These are phyloP conservation scores for Mycena latifolia DNA, from an alignment of 768 basidiomycete species.

Conservation along the genomic window DNA sequence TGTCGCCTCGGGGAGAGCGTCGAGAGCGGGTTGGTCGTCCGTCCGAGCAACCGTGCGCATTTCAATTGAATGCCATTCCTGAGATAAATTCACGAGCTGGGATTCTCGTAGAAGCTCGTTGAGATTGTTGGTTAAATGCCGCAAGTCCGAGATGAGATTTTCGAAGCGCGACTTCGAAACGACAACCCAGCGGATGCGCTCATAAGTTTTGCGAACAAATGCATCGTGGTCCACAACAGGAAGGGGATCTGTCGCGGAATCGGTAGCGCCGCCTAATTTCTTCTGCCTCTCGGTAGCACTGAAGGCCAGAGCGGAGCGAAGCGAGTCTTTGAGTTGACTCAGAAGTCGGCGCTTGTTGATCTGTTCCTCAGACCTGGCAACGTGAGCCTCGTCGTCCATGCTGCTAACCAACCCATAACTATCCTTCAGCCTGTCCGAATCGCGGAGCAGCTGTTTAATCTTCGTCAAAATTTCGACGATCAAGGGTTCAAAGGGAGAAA, in stretches of 20 bases:
- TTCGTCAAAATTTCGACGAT: conserved; percentile 16
- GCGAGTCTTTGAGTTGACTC: not conserved
- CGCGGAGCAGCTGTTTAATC: not conserved
- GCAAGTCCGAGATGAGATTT: conserved; percentile 15
- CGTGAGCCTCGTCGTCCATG: not conserved
- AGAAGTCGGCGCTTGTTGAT: not conserved
- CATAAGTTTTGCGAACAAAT: not conserved
- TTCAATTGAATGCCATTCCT: conserved; percentile 24
- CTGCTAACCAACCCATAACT: conserved; percentile 1
- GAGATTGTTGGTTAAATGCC: conserved; percentile 7
- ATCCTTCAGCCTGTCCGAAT: not conserved
- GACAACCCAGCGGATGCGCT: conserved; percentile 20
- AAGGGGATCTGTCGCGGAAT: not conserved
- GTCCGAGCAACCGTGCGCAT: conserved; percentile 6
- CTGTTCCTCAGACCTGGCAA: too few relatives aligned
- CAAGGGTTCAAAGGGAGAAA: conserved; percentile 18
- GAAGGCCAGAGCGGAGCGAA: conserved; percentile 1
- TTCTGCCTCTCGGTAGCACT: not conserved
- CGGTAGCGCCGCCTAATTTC: not conserved
- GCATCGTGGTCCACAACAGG: not conserved
- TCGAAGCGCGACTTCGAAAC: conserved; percentile 28
- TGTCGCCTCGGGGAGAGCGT: not conserved
- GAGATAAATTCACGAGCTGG: conserved; percentile 1
- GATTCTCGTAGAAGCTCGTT: conserved; percentile 29
- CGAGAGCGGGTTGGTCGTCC: not conserved